phyloP scores from a whole-genome alignment of 768 basidiomycete species.

The Rhodocollybia butyracea region DNA sequence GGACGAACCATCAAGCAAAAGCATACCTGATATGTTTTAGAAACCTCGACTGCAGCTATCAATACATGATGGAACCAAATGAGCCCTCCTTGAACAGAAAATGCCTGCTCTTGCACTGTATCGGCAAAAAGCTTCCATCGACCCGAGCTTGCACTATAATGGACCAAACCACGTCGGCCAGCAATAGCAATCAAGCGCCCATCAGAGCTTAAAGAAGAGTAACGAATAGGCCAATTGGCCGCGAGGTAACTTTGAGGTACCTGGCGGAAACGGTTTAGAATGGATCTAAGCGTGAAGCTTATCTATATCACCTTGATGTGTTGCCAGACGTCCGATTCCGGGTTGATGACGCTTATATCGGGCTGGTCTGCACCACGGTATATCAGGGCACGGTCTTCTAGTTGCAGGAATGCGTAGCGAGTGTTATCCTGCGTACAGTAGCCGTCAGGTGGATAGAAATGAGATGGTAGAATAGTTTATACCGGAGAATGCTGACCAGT shows the following conservation, averaged over 20 bases:
- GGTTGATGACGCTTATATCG: slow-evolving; percentile 97
- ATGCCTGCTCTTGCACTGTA: slow-evolving; percentile 81
- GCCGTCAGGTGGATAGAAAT: neutral
- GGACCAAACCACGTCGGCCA: slow-evolving; percentile 84
- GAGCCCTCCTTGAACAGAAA: slow-evolving; percentile 85
- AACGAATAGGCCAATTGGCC: slow-evolving; percentile 91
- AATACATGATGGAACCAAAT: slow-evolving; percentile 97
- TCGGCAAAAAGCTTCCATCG: slow-evolving; percentile 90
- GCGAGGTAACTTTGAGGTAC: slow-evolving; percentile 87
- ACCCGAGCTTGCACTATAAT: slow-evolving; percentile 92
- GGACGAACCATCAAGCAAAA: slow-evolving; percentile 2
- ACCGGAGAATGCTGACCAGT: slow-evolving; percentile 91
- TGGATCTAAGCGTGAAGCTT: neutral
- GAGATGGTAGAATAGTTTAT: slow-evolving; percentile 21
- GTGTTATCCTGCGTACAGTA: slow-evolving; percentile 74
- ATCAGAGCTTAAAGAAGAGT: slow-evolving; percentile 87
- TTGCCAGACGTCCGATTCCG: slow-evolving; percentile 97
- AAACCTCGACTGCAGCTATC: slow-evolving; percentile 83
- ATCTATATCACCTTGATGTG: slow-evolving; percentile 70
- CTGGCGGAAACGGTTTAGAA: slow-evolving; percentile 33
- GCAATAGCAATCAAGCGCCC: slow-evolving; percentile 91
- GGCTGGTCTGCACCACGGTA: slow-evolving; percentile 97
- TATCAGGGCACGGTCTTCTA: slow-evolving; percentile 90
- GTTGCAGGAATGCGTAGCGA: slow-evolving; percentile 90
- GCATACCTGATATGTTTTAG: slow-evolving; percentile 72